phyloP scores from a whole-genome alignment of 2,329 filamentous ascomycete species.

The Dactylellina haptotyla region DNA sequence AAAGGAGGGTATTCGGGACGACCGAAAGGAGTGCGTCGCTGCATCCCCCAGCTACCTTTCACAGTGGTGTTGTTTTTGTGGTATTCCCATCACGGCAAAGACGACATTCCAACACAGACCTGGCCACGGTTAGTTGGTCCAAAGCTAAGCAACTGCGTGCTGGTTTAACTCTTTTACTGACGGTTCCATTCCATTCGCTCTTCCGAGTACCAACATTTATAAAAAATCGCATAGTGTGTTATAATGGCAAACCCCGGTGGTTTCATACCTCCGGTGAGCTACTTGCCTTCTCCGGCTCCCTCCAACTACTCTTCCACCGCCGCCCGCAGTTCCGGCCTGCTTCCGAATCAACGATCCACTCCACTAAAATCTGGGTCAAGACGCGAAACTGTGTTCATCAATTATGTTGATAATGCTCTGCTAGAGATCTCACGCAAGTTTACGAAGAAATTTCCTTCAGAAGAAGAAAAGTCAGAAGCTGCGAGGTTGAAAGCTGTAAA shows the following conservation, averaged over 20 bases:
- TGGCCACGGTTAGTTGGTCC: no score
- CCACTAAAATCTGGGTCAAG: conserved; percentile 45
- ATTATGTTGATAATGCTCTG: conserved; percentile 47
- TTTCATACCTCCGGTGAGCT: conserved; percentile 41
- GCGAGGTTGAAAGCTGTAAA: background rate
- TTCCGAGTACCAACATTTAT: background rate
- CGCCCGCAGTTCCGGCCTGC: conserved; percentile 30
- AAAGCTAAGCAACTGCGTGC: no score
- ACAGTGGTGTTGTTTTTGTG: conserved; percentile 49
- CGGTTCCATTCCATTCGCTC: background rate
- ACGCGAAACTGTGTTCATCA: conserved; percentile 43
- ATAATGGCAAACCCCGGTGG: conserved; percentile 38
- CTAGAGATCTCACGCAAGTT: conserved; percentile 53
- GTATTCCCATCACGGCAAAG: conserved; percentile 9
- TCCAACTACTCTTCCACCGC: conserved; percentile 48
- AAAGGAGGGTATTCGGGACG: background rate
- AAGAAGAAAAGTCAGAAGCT: conserved; percentile 40
- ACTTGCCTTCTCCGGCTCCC: conserved; percentile 42
- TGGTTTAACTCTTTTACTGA: no score
- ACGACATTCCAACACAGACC: conserved; percentile 38
- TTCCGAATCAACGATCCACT: conserved; percentile 41
- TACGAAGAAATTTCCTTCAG: conserved; percentile 48
- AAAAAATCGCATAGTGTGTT: background rate
- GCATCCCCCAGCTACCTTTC: no score
- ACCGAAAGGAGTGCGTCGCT: background rate